Evolutionary conservation across 2,329 filamentous ascomycete genomes (phyloP).

Genomic region (Colletotrichum australisinense): DNA sequence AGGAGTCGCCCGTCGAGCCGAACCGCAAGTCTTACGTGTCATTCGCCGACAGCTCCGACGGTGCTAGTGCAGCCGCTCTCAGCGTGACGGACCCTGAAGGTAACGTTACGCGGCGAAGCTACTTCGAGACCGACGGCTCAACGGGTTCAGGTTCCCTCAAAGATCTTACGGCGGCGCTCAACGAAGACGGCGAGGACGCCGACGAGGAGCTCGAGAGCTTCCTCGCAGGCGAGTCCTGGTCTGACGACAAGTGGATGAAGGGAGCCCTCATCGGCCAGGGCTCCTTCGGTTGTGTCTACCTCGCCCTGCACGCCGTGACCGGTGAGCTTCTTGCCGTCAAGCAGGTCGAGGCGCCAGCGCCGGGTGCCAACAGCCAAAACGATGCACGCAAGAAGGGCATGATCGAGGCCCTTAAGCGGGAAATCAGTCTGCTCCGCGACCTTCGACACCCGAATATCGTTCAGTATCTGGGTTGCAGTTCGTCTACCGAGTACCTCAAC

Average conservation of each 20-base stretch:
- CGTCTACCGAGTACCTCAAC: constrained; percentile 91
- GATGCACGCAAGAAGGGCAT: constrained; percentile 96
- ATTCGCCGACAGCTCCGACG: constrained; percentile 82
- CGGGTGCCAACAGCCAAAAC: constrained; percentile 81
- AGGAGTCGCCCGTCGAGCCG: constrained; percentile 87
- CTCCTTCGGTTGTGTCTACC: constrained; percentile 94
- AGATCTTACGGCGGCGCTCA: constrained; percentile 86
- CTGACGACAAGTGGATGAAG: constrained; percentile 99
- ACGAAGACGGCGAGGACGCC: constrained; percentile 90
- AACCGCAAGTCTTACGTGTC: constrained; percentile 98
- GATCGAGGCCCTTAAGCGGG: constrained; percentile 96
- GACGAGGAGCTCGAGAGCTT: constrained; percentile 93
- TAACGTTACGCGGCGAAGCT: constrained; percentile 78
- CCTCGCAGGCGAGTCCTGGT: constrained; percentile 92
- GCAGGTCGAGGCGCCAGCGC: constrained; percentile 90
- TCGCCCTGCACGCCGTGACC: constrained; percentile 94
- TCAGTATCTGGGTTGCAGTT: constrained; percentile 95
- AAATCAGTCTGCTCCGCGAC: constrained; percentile 93
- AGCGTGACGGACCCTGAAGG: constrained; percentile 83
- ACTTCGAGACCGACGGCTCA: constrained; percentile 84
- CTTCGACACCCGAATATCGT: constrained; percentile 97
- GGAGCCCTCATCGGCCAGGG: constrained; percentile 96
- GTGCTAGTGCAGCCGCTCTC: constrained; percentile 61
- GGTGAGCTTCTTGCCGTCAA: constrained; percentile 98
- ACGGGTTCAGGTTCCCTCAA: constrained; percentile 80